phyloP scores from a whole-genome alignment of 2,329 filamentous ascomycete genomes.

The Fusarium denticulatum region DNA sequence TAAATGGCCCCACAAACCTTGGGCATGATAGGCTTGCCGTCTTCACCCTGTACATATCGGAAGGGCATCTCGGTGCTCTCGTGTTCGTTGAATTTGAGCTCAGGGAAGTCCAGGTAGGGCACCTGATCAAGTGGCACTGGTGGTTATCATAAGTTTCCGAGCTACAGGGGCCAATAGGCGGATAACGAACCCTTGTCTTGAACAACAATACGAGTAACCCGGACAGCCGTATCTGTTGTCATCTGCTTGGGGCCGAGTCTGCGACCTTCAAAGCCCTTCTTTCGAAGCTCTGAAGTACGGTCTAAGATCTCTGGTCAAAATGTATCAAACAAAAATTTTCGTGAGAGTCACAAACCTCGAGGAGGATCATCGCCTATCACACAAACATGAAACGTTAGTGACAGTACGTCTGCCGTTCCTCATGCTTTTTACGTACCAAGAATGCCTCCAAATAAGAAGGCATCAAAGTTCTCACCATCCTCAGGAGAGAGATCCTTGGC shows the following conservation, averaged over 20 bases:
- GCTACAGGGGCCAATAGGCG: background rate
- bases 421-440: constrained; percentile 68
- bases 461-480: constrained; percentile 85
- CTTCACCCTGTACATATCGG: constrained; percentile 82
- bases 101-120: constrained; percentile 85
- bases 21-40: constrained; percentile 90
- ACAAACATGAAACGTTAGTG: constrained; percentile 29
- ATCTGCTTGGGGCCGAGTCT: constrained; percentile 93
- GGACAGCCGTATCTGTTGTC: constrained; percentile 97
- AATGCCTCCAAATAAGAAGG: constrained; percentile 96
- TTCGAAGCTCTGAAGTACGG: constrained; percentile 92
- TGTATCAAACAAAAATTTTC: background rate
- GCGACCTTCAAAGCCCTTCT: constrained; percentile 90
- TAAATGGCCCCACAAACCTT: constrained; percentile 62
- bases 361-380: constrained; percentile 87
- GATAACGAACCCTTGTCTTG: constrained; percentile 77
- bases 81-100: constrained; percentile 88
- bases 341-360: constrained; percentile 69
- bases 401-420: background rate
- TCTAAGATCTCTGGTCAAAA: constrained; percentile 62
- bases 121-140: constrained; percentile 82
- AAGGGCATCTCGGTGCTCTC: constrained; percentile 99
- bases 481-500: constrained; percentile 82
- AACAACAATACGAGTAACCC: constrained; percentile 89
- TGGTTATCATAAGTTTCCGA: constrained; percentile 15